Evolutionary conservation across 2,329 filamentous ascomycete species (phyloP), one percentile per base, ranked within the genome.

Genomic region (Leptoxyphium fumago): DNA sequence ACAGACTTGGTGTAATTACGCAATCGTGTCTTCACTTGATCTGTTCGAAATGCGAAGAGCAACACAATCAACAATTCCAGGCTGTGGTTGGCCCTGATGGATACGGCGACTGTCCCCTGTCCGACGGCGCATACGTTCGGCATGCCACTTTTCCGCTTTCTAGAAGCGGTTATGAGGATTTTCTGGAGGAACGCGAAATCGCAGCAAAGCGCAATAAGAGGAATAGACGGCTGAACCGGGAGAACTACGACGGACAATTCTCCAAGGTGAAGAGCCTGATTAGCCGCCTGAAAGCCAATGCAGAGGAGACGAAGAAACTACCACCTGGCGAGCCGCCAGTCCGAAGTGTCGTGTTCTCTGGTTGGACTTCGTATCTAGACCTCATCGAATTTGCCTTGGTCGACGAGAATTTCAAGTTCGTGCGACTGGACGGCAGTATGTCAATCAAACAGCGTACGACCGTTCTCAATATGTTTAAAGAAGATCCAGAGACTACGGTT

Each of bases 311-410:
- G 47, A 71, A 73, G 32, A 66, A 65, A 0, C 68, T 75, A 9
- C 75, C 78, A 0, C 65, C 74, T 10, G 58, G 53, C 44, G 77
- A 88, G 56, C 74, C 77, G 0, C 88, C 88, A 0, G 82, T 85
- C 64, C 96, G 47, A 48, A 67, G 85, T 21, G 87, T 98, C 11
- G 79, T 98, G 6, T 96, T 96, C 64, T 94, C 87, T 0, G 81
- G 80, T n/a, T 96, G 91, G 88, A 96, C 91, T 0, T 81, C 83
- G 0, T 88, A 96, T 59, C 76, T 98, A 13, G 88, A 96, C 60
- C 75, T 98, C 15, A 94, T 98, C 52, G 79, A 91, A 58, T 72
- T 85, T 41, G 89, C 88, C 0, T 72, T 96, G 11, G 71, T 77
- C 28, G 71, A 76, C 41, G 73, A 73, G 10, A 70, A 72, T 9